phyloP scores from a whole-genome alignment of 2,329 filamentous ascomycete genomes.

The Stagonosporopsis cucurbitacearum region DNA sequence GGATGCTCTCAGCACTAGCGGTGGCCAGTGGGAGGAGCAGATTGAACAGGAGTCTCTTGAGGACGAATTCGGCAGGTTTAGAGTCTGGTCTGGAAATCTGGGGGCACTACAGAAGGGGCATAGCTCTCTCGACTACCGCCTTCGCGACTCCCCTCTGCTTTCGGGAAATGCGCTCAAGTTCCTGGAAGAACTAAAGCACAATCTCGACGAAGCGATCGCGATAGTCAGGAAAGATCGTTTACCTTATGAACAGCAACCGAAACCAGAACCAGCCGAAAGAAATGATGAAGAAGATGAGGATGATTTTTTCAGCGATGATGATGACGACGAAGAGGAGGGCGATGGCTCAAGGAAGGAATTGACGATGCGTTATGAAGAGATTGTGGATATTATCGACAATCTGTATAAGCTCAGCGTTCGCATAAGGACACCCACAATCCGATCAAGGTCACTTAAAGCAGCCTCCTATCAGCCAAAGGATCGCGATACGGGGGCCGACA shows the following conservation, averaged over 20 bases:
- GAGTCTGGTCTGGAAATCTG: conserved; percentile 47
- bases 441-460: conserved; percentile 45
- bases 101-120: conserved; percentile 48
- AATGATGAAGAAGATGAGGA: conserved; percentile 27
- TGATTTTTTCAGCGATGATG: conserved; percentile 36
- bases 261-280: conserved; percentile 10
- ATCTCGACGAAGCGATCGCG: conserved; percentile 36
- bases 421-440: conserved; percentile 45
- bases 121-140: conserved; percentile 46
- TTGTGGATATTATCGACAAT: conserved; percentile 48
- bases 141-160: conserved; percentile 46
- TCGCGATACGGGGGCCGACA: conserved; percentile 44
- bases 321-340: conserved; percentile 36
- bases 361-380: conserved; percentile 44
- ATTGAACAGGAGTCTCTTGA: conserved; percentile 41
- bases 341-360: conserved; percentile 38
- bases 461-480: conserved; percentile 45
- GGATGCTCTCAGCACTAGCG: conserved; percentile 24
- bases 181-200: conserved; percentile 40
- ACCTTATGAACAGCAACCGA: conserved; percentile 43
- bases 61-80: conserved; percentile 47
- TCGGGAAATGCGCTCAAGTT: conserved; percentile 45
- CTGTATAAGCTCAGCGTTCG: conserved; percentile 48
- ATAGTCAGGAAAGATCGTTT: conserved; percentile 39
- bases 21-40: conserved; percentile 18